Evolutionary conservation across 768 basidiomycete genomes (phyloP).

Genomic region (Russula emetica): DNA sequence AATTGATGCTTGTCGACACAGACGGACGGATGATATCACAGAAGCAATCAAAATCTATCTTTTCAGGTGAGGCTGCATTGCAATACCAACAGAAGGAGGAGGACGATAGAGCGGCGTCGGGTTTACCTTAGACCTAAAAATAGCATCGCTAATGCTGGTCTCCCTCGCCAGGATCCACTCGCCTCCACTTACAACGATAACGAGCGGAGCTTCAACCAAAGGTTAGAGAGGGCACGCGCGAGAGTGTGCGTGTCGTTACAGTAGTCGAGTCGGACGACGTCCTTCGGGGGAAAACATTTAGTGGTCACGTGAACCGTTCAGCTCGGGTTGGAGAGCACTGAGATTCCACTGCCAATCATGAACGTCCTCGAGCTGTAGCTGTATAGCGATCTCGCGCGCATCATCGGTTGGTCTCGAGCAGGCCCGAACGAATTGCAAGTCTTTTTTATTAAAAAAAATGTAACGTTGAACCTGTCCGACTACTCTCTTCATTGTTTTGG

Average conservation of each 20-base stretch:
- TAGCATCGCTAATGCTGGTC: slow-evolving; percentile 55
- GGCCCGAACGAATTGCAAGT: no score
- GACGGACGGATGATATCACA: background rate
- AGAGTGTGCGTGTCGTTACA: slow-evolving; percentile 42
- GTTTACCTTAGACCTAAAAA: slow-evolving; percentile 33
- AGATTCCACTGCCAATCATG: no score
- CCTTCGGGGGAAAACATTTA: slow-evolving; percentile 28
- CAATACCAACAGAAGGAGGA: background rate
- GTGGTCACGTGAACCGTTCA: no score
- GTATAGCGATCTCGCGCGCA: no score
- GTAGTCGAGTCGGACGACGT: slow-evolving; percentile 68
- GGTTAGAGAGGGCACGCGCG: slow-evolving; percentile 58
- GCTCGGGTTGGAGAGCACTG: no score
- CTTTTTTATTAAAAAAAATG: no score
- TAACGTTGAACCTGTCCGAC: no score
- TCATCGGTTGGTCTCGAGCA: no score
- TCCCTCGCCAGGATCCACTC: slow-evolving; percentile 81
- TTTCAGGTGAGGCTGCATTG: background rate
- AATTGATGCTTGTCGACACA: background rate
- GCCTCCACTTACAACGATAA: slow-evolving; percentile 54
- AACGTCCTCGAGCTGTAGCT: no score
- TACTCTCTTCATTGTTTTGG: no score
- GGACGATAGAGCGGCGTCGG: slow-evolving; percentile 20
- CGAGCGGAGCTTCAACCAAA: slow-evolving; percentile 64
- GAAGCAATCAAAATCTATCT: background rate